A percentile compares a stretch with the other conserved stretches of the same genome.
Evolutionary conservation across 345 rosid genomes (phyloP).

Genomic region (Citrus unshiu): DNA sequence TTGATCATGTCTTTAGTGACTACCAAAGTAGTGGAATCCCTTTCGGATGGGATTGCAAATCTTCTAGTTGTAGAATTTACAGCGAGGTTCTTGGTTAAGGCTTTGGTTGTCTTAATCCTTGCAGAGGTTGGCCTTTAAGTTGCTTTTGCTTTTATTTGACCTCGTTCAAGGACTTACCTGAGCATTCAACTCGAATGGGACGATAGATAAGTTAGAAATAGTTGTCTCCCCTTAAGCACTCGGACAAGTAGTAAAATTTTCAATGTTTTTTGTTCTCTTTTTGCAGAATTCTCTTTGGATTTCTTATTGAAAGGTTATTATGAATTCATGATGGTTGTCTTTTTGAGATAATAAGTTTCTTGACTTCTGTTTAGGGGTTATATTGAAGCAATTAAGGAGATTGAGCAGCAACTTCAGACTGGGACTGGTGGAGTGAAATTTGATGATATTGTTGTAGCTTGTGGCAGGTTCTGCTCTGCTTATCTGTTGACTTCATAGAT

Average conservation of each 20-base stretch:
- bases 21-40: not conserved
- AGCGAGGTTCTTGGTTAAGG: not conserved
- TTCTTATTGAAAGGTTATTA: not conserved
- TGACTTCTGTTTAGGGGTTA: constrained; percentile 62
- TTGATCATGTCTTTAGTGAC: not conserved
- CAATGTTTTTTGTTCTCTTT: not conserved
- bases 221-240: not conserved
- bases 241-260: not conserved
- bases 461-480: constrained; percentile 76
- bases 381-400: constrained; percentile 79
- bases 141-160: not conserved
- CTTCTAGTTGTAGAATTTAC: not conserved
- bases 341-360: not conserved
- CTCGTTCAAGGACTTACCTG: not conserved
- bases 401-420: constrained; percentile 71
- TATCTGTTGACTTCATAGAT: not conserved
- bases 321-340: not conserved
- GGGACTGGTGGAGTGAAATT: constrained; percentile 39
- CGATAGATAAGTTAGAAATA: not conserved
- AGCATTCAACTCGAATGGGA: not conserved
- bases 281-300: not conserved
- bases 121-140: not conserved
- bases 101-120: not conserved
- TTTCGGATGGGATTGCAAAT: not conserved
- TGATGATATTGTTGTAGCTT: constrained; percentile 91